Evolutionary conservation across 2,329 filamentous ascomycete species (phyloP).

Genomic region (Raffaelea deltoideospora): DNA sequence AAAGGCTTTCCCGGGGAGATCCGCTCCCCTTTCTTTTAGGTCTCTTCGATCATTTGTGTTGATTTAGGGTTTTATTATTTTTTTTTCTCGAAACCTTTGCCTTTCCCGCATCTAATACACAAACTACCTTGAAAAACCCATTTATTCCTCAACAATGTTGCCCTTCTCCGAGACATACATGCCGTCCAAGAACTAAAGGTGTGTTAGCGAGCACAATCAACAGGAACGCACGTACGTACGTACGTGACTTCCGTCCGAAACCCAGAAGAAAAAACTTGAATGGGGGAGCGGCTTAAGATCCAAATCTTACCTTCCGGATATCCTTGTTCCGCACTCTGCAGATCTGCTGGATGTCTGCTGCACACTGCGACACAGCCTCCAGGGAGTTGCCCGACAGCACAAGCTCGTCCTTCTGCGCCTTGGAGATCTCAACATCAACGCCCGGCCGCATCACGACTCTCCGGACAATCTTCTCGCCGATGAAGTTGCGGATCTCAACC

Average conservation of each 20-base stretch:
- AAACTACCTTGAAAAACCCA: background rate
- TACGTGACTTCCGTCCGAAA: too few species aligned
- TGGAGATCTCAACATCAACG: constrained; percentile 80
- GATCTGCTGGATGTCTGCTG: constrained; percentile 98
- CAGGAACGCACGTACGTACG: too few species aligned
- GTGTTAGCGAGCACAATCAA: constrained; percentile 10
- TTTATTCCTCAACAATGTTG: constrained; percentile 67
- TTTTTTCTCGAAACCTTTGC: background rate
- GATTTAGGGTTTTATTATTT: background rate
- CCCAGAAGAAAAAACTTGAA: background rate
- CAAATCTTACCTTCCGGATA: constrained; percentile 75
- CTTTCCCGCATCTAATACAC: background rate
- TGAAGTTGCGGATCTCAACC: constrained; percentile 99
- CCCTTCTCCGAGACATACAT: constrained; percentile 98
- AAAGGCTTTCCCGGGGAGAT: too few species aligned
- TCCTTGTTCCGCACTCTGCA: constrained; percentile 99
- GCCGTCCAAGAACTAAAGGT: constrained; percentile 86
- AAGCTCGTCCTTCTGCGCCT: constrained; percentile 96
- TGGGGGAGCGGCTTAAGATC: background rate
- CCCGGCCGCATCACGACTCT: constrained; percentile 76
- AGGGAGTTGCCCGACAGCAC: constrained; percentile 85
- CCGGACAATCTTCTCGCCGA: constrained; percentile 98
- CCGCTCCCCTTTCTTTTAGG: too few species aligned
- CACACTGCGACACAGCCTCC: constrained; percentile 93
- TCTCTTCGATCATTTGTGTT: too few species aligned